Conservation (phyloP, 306 rosid species). For the Casuarina glauca region DNA sequence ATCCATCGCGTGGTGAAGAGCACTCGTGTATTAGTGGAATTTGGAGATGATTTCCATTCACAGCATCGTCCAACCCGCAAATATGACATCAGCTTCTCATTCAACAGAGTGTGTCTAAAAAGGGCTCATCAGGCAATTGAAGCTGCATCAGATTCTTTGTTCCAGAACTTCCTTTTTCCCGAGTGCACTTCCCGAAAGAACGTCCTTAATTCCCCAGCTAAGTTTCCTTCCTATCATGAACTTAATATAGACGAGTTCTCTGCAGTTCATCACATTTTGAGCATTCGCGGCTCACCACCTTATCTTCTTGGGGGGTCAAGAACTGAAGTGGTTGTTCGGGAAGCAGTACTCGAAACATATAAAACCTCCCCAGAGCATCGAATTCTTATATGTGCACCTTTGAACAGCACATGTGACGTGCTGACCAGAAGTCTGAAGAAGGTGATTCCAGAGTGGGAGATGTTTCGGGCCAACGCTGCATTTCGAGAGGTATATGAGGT, state of each 20-base stretch:
- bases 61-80: background rate
- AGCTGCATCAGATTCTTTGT: background rate
- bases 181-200: background rate
- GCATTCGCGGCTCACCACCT: background rate
- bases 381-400: background rate
- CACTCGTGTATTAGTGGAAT: background rate
- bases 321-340: background rate
- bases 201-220: background rate
- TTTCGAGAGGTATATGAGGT: conserved; percentile 27
- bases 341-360: background rate
- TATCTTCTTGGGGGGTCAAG: background rate
- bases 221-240: background rate
- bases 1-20: background rate
- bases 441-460: background rate
- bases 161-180: conserved; percentile 3
- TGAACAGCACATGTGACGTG: background rate
- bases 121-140: background rate
- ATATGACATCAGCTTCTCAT: background rate
- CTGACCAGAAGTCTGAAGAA: background rate
- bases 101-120: background rate
- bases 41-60: background rate
- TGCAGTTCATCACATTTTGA: background rate
- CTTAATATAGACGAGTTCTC: background rate
- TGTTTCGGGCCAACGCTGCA: conserved; percentile 17
- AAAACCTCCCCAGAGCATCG: background rate